Evolutionary conservation across 2,329 filamentous ascomycete species (phyloP), one percentile per base, ranked within the genome.

Genomic region (Stachybotrys chartarum): DNA sequence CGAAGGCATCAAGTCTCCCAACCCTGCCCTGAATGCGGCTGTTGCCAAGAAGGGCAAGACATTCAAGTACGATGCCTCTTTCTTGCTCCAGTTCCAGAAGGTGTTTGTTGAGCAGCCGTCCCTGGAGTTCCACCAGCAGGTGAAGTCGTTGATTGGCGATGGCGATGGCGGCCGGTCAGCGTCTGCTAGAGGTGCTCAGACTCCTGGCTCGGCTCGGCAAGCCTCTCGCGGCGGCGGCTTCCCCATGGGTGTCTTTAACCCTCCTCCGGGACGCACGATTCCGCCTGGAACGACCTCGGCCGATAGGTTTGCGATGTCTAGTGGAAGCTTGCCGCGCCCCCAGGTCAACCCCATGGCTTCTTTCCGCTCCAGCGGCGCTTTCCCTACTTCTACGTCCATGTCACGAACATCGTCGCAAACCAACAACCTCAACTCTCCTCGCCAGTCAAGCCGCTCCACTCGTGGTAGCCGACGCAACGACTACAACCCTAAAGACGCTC

Each of bases 61-160:
- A 47, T 96, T 95, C 78, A 92, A 95, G 71, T 99, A 99, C 72
- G 91, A 97, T 74, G 90, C 92, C 66, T 87, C 88, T 64, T 99
- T 99, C 79, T 78, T 99, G 74, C 80, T 99, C 32, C 94, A 99
- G 69, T 99, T 99, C 80, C 90, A 97, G 75, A 84, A 84, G 64
- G 91, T 96, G 18, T 99, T 97, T 76, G 95, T 91, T 59, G 94
- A 99, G 78, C 95, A 97, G 75, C 94, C 94, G 14, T 96, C 91
- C 1, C 73, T 92, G 48, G 93, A 97, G 68, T 99, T 96, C 84
- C 89, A 95, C 68, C 81, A 87, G 61, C 92, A 94, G 67, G 86
- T 99, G 81, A 93, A 81, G 86, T 88, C 74, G 80, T 87, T 77
- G 72, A 86, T 99, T 61, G 93, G 93, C 56, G 92, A 96, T 61